Conservation (phyloP, 192 early-diverging fungal species). For the Backusella westeae region DNA sequence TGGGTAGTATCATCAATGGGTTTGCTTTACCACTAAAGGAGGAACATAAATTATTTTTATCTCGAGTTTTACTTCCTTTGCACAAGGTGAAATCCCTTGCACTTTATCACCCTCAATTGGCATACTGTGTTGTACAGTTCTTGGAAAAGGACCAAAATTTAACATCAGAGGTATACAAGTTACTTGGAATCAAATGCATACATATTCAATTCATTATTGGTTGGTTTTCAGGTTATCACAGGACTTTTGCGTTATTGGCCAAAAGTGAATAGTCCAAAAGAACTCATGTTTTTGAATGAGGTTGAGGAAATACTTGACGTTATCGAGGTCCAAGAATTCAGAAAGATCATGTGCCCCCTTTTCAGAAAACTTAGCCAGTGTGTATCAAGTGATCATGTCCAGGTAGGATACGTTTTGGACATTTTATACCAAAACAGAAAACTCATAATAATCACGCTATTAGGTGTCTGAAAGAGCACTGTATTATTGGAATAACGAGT, state of each 20-base stretch:
- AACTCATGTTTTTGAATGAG: constrained; percentile 94
- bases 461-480: constrained; percentile 86
- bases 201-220: neutral
- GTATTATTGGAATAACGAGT: constrained; percentile 92
- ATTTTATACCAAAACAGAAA: neutral
- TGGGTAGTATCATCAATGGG: constrained; percentile 94
- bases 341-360: constrained; percentile 73
- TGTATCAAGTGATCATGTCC: constrained; percentile 85
- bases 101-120: constrained; percentile 87
- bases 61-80: constrained; percentile 81
- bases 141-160: constrained; percentile 86
- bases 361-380: constrained; percentile 83
- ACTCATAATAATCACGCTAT: neutral
- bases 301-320: constrained; percentile 87
- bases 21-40: constrained; percentile 92
- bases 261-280: constrained; percentile 91
- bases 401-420: constrained; percentile 43
- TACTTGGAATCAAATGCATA: neutral
- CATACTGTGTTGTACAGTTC: constrained; percentile 93
- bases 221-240: constrained; percentile 45
- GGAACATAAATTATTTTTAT: constrained; percentile 88
- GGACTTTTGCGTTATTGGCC: constrained; percentile 89
- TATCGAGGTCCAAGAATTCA: constrained; percentile 82
- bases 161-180: constrained; percentile 48
- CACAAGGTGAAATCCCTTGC: constrained; percentile 87